These are phyloP conservation scores for Dactylellina cionopaga DNA, from an alignment of 2,329 filamentous ascomycete species.

Conservation along the genomic window DNA sequence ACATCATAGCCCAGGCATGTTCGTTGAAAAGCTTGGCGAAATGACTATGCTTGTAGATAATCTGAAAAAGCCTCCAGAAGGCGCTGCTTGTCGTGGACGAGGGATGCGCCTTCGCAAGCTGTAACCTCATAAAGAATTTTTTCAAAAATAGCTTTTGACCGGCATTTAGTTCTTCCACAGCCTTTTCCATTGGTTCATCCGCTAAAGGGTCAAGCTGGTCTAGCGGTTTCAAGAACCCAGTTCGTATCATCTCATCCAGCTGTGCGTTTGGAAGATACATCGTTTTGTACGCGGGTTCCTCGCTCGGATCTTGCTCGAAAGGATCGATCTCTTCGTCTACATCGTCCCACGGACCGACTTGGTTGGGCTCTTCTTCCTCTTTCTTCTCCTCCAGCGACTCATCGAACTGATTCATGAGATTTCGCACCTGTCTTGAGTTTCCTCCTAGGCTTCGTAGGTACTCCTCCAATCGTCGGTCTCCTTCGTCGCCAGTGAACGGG, in stretches of 20 bases:
- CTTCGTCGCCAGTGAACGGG: conserved; percentile 16
- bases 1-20: conserved; percentile 33
- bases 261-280: conserved; percentile 40
- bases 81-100: conserved; percentile 14
- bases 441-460: conserved; percentile 33
- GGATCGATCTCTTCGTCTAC: conserved; percentile 49
- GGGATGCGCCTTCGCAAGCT: conserved; percentile 36
- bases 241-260: conserved; percentile 40
- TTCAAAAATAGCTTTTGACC: conserved; percentile 30
- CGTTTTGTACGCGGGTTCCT: conserved; percentile 43
- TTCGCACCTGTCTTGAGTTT: conserved; percentile 31
- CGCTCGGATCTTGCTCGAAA: conserved; percentile 36
- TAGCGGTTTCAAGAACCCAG: conserved; percentile 41
- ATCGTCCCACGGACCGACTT: conserved; percentile 33
- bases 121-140: conserved; percentile 48
- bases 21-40: conserved; percentile 41
- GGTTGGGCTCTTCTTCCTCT: not conserved
- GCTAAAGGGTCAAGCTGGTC: conserved; percentile 34
- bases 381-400: conserved; percentile 32
- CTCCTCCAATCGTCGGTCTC: conserved; percentile 18
- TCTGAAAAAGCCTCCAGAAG: conserved; percentile 31
- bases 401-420: conserved; percentile 32
- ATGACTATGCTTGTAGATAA: conserved; percentile 20
- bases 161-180: conserved; percentile 4
- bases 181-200: conserved; percentile 10